A percentile compares a stretch with the other conserved stretches of the same genome.
These are phyloP conservation scores for Mycena kentingensis DNA, from an alignment of 768 basidiomycete species.

Conservation along the genomic window DNA sequence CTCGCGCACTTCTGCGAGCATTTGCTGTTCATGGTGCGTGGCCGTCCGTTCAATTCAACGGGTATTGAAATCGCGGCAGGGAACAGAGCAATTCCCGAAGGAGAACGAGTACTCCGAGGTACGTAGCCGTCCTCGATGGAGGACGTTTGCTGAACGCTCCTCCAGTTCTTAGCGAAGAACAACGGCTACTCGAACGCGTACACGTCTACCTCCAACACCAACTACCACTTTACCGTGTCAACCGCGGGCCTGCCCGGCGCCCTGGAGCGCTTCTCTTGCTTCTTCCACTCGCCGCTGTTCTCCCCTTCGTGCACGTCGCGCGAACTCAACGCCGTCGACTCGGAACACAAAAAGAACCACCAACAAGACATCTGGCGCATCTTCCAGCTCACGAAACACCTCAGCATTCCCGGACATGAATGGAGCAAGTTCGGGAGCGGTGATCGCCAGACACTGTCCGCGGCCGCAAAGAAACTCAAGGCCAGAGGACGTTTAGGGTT, in stretches of 20 bases:
- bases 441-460: constrained; percentile 70
- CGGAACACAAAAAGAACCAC: constrained; percentile 95
- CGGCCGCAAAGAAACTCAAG: constrained; percentile 59
- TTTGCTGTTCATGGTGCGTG: constrained; percentile 86
- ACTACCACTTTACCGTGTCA: constrained; percentile 78
- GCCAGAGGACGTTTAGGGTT: constrained; percentile 46
- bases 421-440: constrained; percentile 95
- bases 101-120: constrained; percentile 96
- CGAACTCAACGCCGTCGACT: constrained; percentile 95
- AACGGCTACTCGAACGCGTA: constrained; percentile 90
- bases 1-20: constrained; percentile 97
- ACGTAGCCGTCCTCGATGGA: constrained; percentile 11
- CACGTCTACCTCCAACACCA: constrained; percentile 90
- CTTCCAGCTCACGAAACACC: constrained; percentile 89
- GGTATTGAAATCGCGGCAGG: constrained; percentile 42
- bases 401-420: constrained; percentile 75
- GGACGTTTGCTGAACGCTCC: background rate
- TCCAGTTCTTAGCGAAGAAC: constrained; percentile 74
- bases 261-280: constrained; percentile 75
- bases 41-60: constrained; percentile 4
- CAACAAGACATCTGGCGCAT: constrained; percentile 92
- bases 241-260: constrained; percentile 66
- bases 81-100: constrained; percentile 78
- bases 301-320: constrained; percentile 80
- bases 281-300: constrained; percentile 95